These are phyloP conservation scores for Epichloe aotearoae DNA, from an alignment of 2,329 filamentous ascomycete genomes.

Conservation along the genomic window DNA sequence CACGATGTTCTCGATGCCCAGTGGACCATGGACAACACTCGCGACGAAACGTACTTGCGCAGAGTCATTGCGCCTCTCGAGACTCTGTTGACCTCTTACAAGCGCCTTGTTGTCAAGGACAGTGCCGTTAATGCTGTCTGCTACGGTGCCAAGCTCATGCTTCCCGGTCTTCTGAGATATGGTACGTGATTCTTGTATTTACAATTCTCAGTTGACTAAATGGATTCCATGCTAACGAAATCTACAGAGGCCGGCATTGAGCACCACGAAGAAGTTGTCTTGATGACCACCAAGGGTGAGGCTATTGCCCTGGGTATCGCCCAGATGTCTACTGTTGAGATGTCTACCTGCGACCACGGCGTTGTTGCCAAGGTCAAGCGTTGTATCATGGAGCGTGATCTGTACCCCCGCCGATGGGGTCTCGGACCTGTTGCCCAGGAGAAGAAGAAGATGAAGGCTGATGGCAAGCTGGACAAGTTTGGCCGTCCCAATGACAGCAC, in stretches of 20 bases:
- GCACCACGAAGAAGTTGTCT: constrained; percentile 86
- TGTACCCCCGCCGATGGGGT: constrained; percentile 95
- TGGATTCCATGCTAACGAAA: constrained; percentile 7
- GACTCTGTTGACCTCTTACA: constrained; percentile 83
- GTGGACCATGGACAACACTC: constrained; percentile 90
- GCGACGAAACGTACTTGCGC: constrained; percentile 85
- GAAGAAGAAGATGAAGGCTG: constrained; percentile 99
- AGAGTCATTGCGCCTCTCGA: constrained; percentile 86
- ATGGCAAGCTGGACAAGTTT: constrained; percentile 96
- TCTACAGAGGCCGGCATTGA: constrained; percentile 70
- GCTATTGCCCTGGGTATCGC: constrained; percentile 93
- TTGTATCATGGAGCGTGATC: constrained; percentile 98
- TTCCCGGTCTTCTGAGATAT: constrained; percentile 87
- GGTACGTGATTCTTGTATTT: constrained; percentile 36
- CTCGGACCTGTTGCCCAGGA: constrained; percentile 83
- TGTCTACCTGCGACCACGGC: constrained; percentile 93
- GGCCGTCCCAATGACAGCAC: constrained; percentile 87
- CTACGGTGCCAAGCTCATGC: constrained; percentile 98
- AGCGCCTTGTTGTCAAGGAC: constrained; percentile 92
- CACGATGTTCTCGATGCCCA: constrained; percentile 84
- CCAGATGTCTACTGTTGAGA: constrained; percentile 95
- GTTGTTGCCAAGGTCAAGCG: constrained; percentile 98
- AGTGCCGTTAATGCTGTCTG: constrained; percentile 80
- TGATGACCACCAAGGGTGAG: constrained; percentile 99
- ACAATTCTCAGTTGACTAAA: constrained; percentile 6